Evolutionary conservation across 441 rosid species (phyloP), one percentile per base, ranked within the genome.

Genomic region (Arabidopsis hybrid): DNA sequence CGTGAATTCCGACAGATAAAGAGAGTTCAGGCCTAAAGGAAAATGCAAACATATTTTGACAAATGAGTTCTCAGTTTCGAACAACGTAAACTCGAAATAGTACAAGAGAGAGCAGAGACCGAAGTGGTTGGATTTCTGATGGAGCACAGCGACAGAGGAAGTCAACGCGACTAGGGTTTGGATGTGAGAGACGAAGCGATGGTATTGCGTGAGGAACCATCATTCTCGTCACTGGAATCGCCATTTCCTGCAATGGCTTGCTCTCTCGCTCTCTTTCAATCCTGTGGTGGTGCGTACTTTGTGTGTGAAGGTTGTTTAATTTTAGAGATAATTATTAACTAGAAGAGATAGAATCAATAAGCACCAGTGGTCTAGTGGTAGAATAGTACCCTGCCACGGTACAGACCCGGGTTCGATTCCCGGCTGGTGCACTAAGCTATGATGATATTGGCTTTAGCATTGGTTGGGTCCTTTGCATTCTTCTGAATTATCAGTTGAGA

Each of bases 381-480:
- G 93, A 89, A 89, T 90, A 92, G 91, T 89, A 92, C 93, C 89
- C 91, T 95, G 94, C 96, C 91, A 89, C 89, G 88, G 89, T 88
- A 88, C 87, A 89, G 96, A 88, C 96, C 89, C 88, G 89, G 90
- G 96, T 88, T 91, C 95, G 93, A 91, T 86, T 88, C 84, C 91
- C 88, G 72, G 76, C 80, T 76, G 78, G 78, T 68, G 76, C 78
- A 78, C 26, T 21, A 21, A 21, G 26, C 36, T 0, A 7, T 53
- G 58, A 53, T 11, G 36, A 53, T 0, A 53, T 12, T 53, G 58
- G 36, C 5, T 51, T 26, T 0, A 26, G 36, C 58, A 8, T 10
- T 11, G 35, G 58, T 26, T 52, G 58, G 58, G 58, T 53, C 58
- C 58, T 52, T 11, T 7, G 58, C 14, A 52, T 1, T 26, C 35